Base-by-base conservation (phyloP, 495 filamentous ascomycete genomes). In the Daldinia loculata region DNA sequence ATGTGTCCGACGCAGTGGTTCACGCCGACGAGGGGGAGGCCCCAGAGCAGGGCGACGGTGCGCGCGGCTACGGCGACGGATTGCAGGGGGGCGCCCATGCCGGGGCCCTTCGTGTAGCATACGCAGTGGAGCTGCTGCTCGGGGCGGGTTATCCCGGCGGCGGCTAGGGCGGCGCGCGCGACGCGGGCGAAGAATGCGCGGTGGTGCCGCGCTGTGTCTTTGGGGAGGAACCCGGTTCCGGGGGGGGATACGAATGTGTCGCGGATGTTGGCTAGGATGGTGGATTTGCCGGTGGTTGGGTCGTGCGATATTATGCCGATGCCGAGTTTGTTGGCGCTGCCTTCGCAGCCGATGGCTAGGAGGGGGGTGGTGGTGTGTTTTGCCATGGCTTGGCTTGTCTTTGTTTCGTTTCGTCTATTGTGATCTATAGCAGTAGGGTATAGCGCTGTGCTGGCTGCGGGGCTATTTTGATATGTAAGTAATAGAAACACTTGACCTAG, bases 1-100 rank as follows among this genome's bases (percentile, higher is more conserved):
- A 99, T 98, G 90, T 93, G 95, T 58, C 95, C 95, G 43, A 99
- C 90, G 80, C 95, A 99, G 80, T 99, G 95, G 80, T 99, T 99
- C 12, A 99, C 95, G 17, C 92, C 94, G 3, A 99, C 90, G 19
- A 99, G 82, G 19, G 87, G 84, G 77, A 94, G 95, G n/a, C 80
- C 82, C 95, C 95, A 99, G 15, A 99, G 86, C 55, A 97, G 81
- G 62, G 89, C 86, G 29, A 98, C 78, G 76, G 91, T 93, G 63
- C 95, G 86, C 32, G 95, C 95, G 0, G 89, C 93, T 12, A 98
- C 81, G 3, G 94, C 96, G 9, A 95, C 93, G 50, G 89, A 89
- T 70, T 95, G 92, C n/a, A 99, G 83, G 2, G 95, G 95, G 38
- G 92, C 95, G 58, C 95, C 95, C 95, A 99, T 99, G 1, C 95